Evolutionary conservation across 768 basidiomycete genomes (phyloP), one percentile per base, ranked within the genome.

Genomic region (Calvatia gigantea): DNA sequence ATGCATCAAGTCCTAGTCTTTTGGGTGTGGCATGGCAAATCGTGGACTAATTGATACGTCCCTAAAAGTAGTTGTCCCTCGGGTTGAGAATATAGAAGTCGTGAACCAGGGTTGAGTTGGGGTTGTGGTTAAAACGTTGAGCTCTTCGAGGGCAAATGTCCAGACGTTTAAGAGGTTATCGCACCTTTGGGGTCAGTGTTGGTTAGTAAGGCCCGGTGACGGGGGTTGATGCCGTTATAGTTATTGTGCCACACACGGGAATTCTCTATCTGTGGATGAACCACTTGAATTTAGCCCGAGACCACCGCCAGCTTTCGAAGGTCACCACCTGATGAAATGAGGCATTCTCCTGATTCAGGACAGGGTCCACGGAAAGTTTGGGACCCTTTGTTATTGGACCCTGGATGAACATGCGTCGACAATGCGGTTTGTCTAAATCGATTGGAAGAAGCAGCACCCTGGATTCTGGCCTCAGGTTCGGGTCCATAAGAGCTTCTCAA

Each of bases 391-490:
- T 31, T 49, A 9, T 35, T 38, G 11, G 19, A 27, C 31, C 29
- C 17, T n/a, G 32, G 42, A 28, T 14, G 32, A 25, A 42, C 52
- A 54, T 43, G 52, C 42, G 21, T 28, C 42, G 32, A n/a, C 52
- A 54, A 54, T 54, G 52, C 31, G 52, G 35, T 54, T 25, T 43
- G 11, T 19, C 43, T 54, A 45, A 54, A 42, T 37, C 52, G 35
- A 44, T 53, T 11, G 35, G 12, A 53, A 33, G 42, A 53, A 42
- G 31, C n/a, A n/a, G n/a, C 39, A 42, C 51, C 51, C 31, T 53
- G 37, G 21, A 21, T 43, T 43, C 25, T 15, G 17, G 11, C 17
- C 29, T 21, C 51, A 53, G 51, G 31, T 29, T 6, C 19, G 31
- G 14, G 12, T n/a, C n/a, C 39, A 12, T 11, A 23, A 11, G 35